A percentile compares a stretch with the other conserved stretches of the same genome.
These are phyloP conservation scores for Aspergillus ellipticus DNA, from an alignment of 495 filamentous ascomycete species.

Conservation along the genomic window DNA sequence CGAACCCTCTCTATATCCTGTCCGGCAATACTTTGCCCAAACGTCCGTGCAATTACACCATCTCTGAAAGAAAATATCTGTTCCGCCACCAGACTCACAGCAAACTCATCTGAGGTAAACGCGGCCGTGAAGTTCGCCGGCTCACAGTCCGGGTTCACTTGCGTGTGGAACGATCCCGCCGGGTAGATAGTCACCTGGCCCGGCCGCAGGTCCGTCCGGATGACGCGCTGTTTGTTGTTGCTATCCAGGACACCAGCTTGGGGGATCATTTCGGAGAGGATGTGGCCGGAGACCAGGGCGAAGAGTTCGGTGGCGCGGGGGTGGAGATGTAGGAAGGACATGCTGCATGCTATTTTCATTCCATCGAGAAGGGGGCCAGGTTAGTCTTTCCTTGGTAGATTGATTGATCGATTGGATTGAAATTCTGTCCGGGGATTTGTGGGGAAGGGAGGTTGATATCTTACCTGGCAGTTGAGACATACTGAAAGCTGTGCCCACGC, in stretches of 20 bases:
- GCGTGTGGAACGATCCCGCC: conserved; percentile 42
- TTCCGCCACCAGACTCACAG: conserved; percentile 17
- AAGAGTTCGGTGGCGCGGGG: conserved; percentile 44
- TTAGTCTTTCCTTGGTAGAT: background rate
- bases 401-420: background rate
- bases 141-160: conserved; percentile 45
- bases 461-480: conserved; percentile 28
- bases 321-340: conserved; percentile 42
- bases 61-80: conserved; percentile 19
- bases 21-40: conserved; percentile 24
- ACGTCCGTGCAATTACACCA: conserved; percentile 18
- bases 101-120: conserved; percentile 23
- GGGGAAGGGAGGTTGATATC: conserved; percentile 16
- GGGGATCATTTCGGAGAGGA: conserved; percentile 40
- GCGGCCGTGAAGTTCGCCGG: conserved; percentile 27
- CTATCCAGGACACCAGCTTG: conserved; percentile 27
- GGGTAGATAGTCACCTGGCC: conserved; percentile 50
- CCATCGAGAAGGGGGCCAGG: too few relatives aligned
- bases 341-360: conserved; percentile 49
- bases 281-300: conserved; percentile 33
- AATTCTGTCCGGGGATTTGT: too few relatives aligned
- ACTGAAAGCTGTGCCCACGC: conserved; percentile 19
- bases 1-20: conserved; percentile 26
- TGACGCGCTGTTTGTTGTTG: conserved; percentile 24
- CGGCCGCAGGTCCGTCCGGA: conserved; percentile 27